Evolutionary conservation across 495 filamentous ascomycete species (phyloP), one percentile per base, ranked within the genome.

Genomic region (Usnea hakonensis): DNA sequence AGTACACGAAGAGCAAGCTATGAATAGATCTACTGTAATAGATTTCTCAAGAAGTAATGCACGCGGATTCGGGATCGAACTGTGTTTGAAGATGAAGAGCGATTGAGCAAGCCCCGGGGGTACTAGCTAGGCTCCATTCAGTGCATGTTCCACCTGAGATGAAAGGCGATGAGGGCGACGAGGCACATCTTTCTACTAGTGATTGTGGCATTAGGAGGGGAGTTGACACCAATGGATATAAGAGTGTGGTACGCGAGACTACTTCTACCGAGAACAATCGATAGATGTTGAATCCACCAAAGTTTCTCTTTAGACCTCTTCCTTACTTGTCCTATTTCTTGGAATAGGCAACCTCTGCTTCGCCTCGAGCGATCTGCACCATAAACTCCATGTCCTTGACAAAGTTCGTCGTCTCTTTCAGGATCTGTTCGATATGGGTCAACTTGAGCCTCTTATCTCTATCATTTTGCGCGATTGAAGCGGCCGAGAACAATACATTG

Each of bases 401-500:
- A 14, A 56, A 56, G 3, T 36, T 26, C 26, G 28, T 48, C 6
- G 44, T 48, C 11, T 48, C 44, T 16, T 55, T 55, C 48, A 57
- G 23, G 28, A 63, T 50, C 13, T 37, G 36, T 28, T 50, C 57
- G 54, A 63, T 35, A 9, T 56, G 21, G 9, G 44, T n/a, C 30
- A 36, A 16, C 21, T 58, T 40, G 26, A 63, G 17, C 16, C 41
- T 57, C 7, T 16, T 46, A 19, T 63, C 41, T 1, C 11, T 43
- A 21, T 67, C 68, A 21, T 40, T 67, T 9, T 57, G 36, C 7
- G 70, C 70, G 8, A 65, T 38, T 21, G 54, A 61, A 62, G 69
- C 28, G 7, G 72, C 72, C 2, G 68, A 64, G 10, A 63, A 62
- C 7, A 73, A 55, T 28, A 74, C 59, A 59, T 74, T 75, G 3